Conservation (phyloP, 1,284 basidiomycete genomes). For the Laetiporus sulphureus region DNA sequence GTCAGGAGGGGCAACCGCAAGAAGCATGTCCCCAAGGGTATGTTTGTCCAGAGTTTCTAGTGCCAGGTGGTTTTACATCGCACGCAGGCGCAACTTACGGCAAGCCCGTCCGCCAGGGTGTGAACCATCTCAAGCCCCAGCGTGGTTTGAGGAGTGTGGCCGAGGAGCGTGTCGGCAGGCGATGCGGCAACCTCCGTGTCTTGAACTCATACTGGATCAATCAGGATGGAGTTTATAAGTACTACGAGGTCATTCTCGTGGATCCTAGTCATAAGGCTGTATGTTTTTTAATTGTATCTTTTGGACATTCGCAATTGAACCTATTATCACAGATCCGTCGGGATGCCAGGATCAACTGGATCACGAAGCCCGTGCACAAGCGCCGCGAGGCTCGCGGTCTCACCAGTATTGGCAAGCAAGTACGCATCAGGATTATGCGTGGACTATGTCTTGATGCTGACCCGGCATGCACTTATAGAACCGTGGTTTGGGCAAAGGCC, state of each 20-base stretch:
- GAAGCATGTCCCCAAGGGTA: constrained; percentile 96
- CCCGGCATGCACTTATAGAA: constrained; percentile 42
- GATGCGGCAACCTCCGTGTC: constrained; percentile 95
- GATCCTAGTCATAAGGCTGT: constrained; percentile 93
- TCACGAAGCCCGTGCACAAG: constrained; percentile 97
- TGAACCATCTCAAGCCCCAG: constrained; percentile 99
- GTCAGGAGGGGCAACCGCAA: constrained; percentile 99
- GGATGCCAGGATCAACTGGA: constrained; percentile 98
- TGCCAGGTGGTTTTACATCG: background rate
- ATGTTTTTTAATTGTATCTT: constrained; percentile 27
- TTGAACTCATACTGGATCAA: constrained; percentile 99
- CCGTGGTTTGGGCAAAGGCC: constrained; percentile 93
- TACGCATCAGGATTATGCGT: constrained; percentile 28
- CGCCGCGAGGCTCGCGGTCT: constrained; percentile 97
- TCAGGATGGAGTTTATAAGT: constrained; percentile 99
- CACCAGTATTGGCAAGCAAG: constrained; percentile 93
- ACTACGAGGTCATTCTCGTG: constrained; percentile 98
- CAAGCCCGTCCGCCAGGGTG: constrained; percentile 99
- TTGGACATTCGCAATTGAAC: constrained; percentile 1
- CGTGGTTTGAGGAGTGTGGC: constrained; percentile 90
- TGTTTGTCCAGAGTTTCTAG: constrained; percentile 10
- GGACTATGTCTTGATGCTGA: background rate
- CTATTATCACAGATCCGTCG: constrained; percentile 71
- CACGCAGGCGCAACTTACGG: constrained; percentile 87
- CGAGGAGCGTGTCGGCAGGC: constrained; percentile 96